A percentile compares a stretch with the other conserved stretches of the same genome.
Evolutionary conservation across 1,139 yeast species (phyloP).

Genomic region (Candida pseudoviswanathii): DNA sequence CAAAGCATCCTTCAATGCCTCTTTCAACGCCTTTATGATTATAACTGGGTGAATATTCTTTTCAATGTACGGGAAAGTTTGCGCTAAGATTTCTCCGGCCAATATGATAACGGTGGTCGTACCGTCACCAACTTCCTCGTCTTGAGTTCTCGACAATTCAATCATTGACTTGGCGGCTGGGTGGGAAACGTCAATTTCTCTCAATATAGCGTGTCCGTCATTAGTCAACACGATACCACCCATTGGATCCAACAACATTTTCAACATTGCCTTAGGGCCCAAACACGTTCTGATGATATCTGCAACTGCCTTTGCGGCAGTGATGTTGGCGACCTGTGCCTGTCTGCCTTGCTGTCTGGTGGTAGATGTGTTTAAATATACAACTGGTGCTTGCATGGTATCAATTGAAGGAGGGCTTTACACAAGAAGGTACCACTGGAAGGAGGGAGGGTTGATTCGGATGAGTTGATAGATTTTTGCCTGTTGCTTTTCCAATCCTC

Average conservation of each 20-base stretch:
- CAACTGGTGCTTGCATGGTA: slow-evolving; percentile 53
- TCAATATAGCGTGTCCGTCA: slow-evolving; percentile 93
- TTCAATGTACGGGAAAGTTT: slow-evolving; percentile 90
- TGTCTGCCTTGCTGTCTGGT: slow-evolving; percentile 97
- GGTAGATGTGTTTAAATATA: slow-evolving; percentile 70
- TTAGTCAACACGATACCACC: slow-evolving; percentile 97
- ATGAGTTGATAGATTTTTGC: slow-evolving; percentile 1
- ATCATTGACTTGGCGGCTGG: slow-evolving; percentile 99
- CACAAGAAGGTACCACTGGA: background rate
- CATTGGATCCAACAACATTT: slow-evolving; percentile 97
- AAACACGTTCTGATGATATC: slow-evolving; percentile 96
- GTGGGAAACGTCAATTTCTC: slow-evolving; percentile 91
- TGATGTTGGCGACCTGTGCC: slow-evolving; percentile 94
- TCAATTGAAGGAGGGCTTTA: slow-evolving; percentile 5
- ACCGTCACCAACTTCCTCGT: slow-evolving; percentile 99
- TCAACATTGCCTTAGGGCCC: slow-evolving; percentile 99
- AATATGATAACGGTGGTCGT: slow-evolving; percentile 93
- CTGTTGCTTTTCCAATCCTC: background rate
- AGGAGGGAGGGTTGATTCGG: background rate
- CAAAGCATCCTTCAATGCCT: slow-evolving; percentile 88
- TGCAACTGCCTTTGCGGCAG: slow-evolving; percentile 98
- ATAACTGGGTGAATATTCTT: slow-evolving; percentile 96
- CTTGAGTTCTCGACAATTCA: slow-evolving; percentile 95
- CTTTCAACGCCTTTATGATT: slow-evolving; percentile 90
- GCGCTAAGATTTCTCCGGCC: slow-evolving; percentile 97